phyloP scores from a whole-genome alignment of 768 basidiomycete species.

The Lentinula guzmanii region DNA sequence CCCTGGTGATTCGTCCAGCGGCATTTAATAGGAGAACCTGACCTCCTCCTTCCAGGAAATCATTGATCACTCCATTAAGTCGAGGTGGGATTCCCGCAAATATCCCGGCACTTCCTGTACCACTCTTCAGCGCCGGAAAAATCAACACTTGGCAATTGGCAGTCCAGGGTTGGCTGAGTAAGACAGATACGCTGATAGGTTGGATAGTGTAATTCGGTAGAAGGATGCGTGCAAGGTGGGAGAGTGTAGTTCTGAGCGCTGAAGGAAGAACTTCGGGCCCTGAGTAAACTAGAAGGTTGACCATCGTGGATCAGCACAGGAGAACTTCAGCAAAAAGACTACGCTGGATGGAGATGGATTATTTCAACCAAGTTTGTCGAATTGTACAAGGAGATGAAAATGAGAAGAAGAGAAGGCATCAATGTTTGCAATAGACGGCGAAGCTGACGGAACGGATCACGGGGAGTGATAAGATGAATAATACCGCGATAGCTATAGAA shows the following conservation, averaged over 20 bases:
- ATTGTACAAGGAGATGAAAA: not conserved
- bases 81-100: not conserved
- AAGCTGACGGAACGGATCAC: not conserved
- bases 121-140: constrained; percentile 34
- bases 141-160: constrained; percentile 73
- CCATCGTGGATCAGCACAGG: not conserved
- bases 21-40: not conserved
- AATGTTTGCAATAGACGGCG: not conserved
- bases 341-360: not conserved
- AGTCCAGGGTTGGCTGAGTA: constrained; percentile 74
- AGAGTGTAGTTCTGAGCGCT: constrained; percentile 35
- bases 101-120: not conserved
- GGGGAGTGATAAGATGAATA: not conserved
- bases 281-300: constrained; percentile 75
- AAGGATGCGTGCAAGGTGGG: constrained; percentile 50
- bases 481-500: no score
- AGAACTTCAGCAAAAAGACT: not conserved
- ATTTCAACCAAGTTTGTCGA: no score
- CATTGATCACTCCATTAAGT: not conserved
- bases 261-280: constrained; percentile 52
- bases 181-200: constrained; percentile 45
- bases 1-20: not conserved
- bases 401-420: not conserved
- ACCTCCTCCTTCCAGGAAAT: constrained; percentile 2
- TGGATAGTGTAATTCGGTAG: constrained; percentile 77